Base-by-base conservation (phyloP, 495 filamentous ascomycete genomes). In the Lophiostoma macrostomum region DNA sequence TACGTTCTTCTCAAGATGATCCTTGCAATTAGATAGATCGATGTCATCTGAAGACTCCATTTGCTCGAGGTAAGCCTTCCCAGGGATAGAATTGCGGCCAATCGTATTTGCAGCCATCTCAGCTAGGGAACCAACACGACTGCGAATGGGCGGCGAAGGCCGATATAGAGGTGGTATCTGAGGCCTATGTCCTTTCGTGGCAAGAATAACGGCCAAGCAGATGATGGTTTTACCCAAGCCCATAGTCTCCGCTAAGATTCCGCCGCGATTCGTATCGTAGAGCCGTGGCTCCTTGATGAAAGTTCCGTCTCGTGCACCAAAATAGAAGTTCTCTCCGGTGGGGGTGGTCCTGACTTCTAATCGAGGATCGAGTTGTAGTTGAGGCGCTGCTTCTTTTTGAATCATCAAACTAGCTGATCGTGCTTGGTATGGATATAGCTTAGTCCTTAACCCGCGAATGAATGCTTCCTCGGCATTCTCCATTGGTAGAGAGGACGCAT, bases 171-270 rank as follows among this genome's bases (percentile, higher is more conserved):
- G 74, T 2, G 90, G 89, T 5, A 85, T 77, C 5, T 71, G 69
- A 2, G 88, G 78, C 5, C 82, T 76, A 49, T 91, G 78, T 27
- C 83, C 76, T 56, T 78, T 82, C 0, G 89, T 95, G 10, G 87
- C 83, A n/a, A 94, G 73, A 31, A 96, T 87, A 1, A 91, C 71
- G 24, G 90, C 78, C 14, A 97, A 72, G 50, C 86, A 89, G 8
- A 97, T 94, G 23, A 96, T 68, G 0, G 91, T 96, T 71, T 97
- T 97, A 0, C 91, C 91, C 4, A 81, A 76, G 10, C 80, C 80
- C 82, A 87, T 86, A 36, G 78, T 93, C 62, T 85, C 83, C 2
- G 84, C 85, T 16, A 88, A 69, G 23, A 91, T 87, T 0, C 91
- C 91, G 42, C 91, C 91, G 51, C 75, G 76, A 18, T 83, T 78